Conservation (phyloP, 345 rosid species). For the Aegle marmelos region DNA sequence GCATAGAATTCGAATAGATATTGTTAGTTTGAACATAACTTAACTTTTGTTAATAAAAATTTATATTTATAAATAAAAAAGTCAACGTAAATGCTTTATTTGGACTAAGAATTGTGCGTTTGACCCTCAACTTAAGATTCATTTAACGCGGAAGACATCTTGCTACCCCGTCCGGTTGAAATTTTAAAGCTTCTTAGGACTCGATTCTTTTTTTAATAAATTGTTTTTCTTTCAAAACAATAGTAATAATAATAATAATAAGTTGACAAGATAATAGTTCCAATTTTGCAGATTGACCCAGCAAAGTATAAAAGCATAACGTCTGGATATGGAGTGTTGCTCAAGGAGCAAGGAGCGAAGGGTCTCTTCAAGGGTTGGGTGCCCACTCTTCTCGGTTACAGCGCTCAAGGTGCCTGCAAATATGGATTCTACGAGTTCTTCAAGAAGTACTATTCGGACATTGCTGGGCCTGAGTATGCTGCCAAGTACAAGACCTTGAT, state of each 20-base stretch:
- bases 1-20: too few relatives aligned
- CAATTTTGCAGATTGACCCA: constrained; percentile 69
- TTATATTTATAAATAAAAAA: too few relatives aligned
- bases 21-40: too few relatives aligned
- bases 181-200: too few relatives aligned
- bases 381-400: constrained; percentile 87
- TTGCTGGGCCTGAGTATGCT: constrained; percentile 89
- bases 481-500: constrained; percentile 84
- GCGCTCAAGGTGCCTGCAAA: constrained; percentile 97
- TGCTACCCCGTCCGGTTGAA: too few relatives aligned
- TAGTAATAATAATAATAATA: too few relatives aligned
- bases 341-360: constrained; percentile 80
- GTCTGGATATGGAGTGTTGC: constrained; percentile 71
- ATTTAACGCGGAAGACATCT: too few relatives aligned
- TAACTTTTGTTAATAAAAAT: too few relatives aligned
- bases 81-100: neutral
- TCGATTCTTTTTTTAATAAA: too few relatives aligned
- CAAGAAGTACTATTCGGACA: constrained; percentile 91
- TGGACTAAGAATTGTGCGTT: neutral
- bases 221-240: too few relatives aligned
- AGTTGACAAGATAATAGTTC: neutral
- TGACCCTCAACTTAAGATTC: neutral
- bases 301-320: constrained; percentile 74
- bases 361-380: constrained; percentile 91
- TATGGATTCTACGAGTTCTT: constrained; percentile 81